These are phyloP conservation scores for Stentor coeruleus DNA, from an alignment of 73 alveolate genomes.

Conservation along the genomic window DNA sequence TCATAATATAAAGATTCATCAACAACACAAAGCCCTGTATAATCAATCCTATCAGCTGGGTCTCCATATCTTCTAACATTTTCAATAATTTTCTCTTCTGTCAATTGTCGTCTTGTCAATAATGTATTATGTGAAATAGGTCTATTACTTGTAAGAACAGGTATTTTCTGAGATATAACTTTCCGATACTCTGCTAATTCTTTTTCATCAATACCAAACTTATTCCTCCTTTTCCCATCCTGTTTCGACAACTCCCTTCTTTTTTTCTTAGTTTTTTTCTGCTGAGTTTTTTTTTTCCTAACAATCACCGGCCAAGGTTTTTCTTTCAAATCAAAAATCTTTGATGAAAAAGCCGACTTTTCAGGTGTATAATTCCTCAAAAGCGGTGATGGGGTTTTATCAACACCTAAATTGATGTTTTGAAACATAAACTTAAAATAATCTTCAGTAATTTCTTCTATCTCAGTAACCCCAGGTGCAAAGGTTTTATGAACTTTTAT, in stretches of 20 bases:
- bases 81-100: neutral
- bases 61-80: slow-evolving; percentile 23
- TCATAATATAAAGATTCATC: slow-evolving; percentile 1
- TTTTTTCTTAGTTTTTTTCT: neutral
- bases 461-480: neutral
- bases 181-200: neutral
- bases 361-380: neutral
- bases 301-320: no score
- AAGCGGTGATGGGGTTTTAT: no score
- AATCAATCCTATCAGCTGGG: slow-evolving; percentile 3
- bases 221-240: neutral
- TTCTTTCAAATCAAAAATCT: neutral
- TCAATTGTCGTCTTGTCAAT: slow-evolving; percentile 3
- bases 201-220: neutral
- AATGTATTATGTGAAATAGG: neutral
- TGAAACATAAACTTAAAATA: neutral
- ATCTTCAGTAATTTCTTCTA: slow-evolving; percentile 1
- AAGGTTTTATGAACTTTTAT: neutral
- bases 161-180: slow-evolving; percentile 8
- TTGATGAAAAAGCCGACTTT: neutral
- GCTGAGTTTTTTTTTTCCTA: neutral
- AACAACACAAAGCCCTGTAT: slow-evolving; percentile 6
- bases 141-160: neutral
- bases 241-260: neutral
- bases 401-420: neutral